Evolutionary conservation across 345 rosid genomes (phyloP).

Genomic region (Syzygium jambos): DNA sequence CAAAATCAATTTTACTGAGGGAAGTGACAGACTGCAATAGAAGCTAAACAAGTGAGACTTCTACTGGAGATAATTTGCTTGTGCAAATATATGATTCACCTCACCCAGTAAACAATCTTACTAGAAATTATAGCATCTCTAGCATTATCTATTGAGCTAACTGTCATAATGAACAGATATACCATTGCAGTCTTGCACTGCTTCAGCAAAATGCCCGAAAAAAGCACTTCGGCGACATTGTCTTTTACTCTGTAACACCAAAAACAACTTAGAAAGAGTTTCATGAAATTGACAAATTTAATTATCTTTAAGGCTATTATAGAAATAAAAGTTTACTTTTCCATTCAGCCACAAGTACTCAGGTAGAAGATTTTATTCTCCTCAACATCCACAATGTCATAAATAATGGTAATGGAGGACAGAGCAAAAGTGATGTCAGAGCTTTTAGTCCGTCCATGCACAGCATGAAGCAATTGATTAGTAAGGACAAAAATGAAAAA

Average conservation of each 20-base stretch:
- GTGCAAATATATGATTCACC: background rate
- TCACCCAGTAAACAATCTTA: background rate
- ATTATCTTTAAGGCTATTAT: background rate
- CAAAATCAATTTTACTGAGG: too few species aligned
- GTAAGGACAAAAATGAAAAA: background rate
- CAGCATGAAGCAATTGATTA: background rate
- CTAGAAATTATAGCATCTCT: background rate
- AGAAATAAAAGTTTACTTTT: background rate
- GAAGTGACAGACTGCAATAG: too few species aligned
- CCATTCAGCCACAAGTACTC: background rate
- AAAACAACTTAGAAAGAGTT: background rate
- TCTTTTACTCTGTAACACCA: conserved; percentile 21
- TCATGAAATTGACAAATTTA: background rate
- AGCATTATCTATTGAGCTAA: background rate
- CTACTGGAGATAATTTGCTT: background rate
- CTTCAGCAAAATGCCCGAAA: conserved; percentile 83
- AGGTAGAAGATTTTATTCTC: background rate
- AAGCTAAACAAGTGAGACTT: too few species aligned
- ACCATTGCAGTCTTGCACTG: conserved; percentile 89
- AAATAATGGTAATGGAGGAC: background rate
- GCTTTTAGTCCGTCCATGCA: background rate
- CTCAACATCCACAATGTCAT: background rate
- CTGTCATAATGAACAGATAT: background rate
- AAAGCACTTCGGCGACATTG: conserved; percentile 78
- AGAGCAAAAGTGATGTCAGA: background rate